phyloP scores from a whole-genome alignment of 1,284 basidiomycete genomes.

The Xerocomus minutiporus region DNA sequence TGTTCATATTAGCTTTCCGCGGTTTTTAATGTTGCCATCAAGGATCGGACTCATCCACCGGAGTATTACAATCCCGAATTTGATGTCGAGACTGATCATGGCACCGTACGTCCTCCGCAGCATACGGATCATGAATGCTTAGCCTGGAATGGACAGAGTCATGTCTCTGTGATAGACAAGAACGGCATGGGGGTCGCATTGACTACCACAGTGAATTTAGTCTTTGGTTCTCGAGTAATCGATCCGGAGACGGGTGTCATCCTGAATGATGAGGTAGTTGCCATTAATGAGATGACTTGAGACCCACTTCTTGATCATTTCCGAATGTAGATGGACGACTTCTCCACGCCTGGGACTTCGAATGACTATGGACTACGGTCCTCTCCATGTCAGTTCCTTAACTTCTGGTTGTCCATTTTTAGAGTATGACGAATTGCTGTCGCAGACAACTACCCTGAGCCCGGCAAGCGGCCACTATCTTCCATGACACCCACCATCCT shows the following conservation, averaged over 20 bases:
- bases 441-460: constrained; percentile 80
- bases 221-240: constrained; percentile 85
- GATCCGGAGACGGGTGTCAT: constrained; percentile 84
- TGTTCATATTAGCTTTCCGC: constrained; percentile 1
- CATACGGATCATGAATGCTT: constrained; percentile 2
- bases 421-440: constrained; percentile 1
- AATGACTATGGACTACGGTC: constrained; percentile 84
- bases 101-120: constrained; percentile 58
- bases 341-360: constrained; percentile 74
- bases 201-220: constrained; percentile 82
- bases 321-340: constrained; percentile 74
- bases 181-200: constrained; percentile 82
- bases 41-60: constrained; percentile 76
- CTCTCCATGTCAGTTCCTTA: constrained; percentile 62
- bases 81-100: constrained; percentile 76
- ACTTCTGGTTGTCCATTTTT: not conserved
- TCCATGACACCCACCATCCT: constrained; percentile 81
- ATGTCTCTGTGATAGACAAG: constrained; percentile 76
- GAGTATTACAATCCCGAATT: constrained; percentile 83
- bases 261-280: constrained; percentile 74
- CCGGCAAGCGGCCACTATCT: constrained; percentile 83
- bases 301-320: constrained; percentile 7
- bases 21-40: constrained; percentile 15
- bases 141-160: constrained; percentile 50
- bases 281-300: not conserved